Evolutionary conservation across 2,329 filamentous ascomycete genomes (phyloP).

Genomic region (Polytolypa hystricis): DNA sequence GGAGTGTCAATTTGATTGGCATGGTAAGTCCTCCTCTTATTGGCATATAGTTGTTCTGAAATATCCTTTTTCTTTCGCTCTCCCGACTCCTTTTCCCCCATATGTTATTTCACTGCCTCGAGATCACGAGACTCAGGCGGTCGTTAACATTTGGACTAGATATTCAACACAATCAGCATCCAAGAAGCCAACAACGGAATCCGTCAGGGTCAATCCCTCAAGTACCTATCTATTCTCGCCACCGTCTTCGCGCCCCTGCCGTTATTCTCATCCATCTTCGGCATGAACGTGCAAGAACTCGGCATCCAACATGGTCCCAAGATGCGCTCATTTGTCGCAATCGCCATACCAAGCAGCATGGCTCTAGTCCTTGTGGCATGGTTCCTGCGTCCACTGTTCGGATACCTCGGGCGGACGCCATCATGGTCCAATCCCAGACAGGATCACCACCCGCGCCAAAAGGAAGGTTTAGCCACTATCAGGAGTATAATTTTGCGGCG

Average conservation of each 20-base stretch:
- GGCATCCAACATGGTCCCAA: neutral
- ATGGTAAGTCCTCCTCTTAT: neutral
- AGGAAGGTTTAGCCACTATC: too few relatives aligned
- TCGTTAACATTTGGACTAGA: too few relatives aligned
- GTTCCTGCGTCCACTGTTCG: neutral
- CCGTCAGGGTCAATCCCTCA: neutral
- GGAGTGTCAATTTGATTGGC: neutral
- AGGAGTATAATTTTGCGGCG: too few relatives aligned
- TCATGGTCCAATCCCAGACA: too few relatives aligned
- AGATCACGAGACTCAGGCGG: too few relatives aligned
- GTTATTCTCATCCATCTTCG: neutral
- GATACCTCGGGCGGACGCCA: neutral
- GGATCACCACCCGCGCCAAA: too few relatives aligned
- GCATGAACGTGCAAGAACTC: neutral
- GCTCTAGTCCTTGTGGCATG: neutral
- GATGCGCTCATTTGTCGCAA: neutral
- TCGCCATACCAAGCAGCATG: neutral
- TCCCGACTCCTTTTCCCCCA: too few relatives aligned
- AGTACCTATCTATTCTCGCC: neutral
- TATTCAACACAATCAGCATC: neutral
- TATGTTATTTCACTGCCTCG: too few relatives aligned
- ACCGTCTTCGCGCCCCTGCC: neutral
- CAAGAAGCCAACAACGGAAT: neutral
- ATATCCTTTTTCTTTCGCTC: too few relatives aligned
- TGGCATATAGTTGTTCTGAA: too few relatives aligned